Percentiles rank a stretch among this genome's conserved stretches.
Conservation (phyloP, 1,284 basidiomycete genomes). For the Tranzscheliella williamsii region DNA sequence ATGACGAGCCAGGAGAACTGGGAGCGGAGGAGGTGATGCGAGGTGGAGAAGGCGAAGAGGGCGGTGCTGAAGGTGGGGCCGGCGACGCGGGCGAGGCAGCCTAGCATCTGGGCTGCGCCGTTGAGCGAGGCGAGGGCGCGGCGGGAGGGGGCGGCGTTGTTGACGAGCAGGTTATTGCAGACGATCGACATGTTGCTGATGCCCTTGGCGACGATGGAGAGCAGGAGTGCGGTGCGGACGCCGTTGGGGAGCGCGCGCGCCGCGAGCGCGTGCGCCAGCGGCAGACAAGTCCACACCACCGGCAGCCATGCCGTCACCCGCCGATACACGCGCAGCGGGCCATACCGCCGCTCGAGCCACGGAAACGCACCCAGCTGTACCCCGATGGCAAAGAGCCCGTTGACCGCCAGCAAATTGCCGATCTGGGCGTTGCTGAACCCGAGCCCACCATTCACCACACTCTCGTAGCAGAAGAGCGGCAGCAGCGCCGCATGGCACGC, state of each 20-base stretch:
- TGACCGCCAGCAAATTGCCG: slow-evolving; percentile 38
- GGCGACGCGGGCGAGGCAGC: slow-evolving; percentile 27
- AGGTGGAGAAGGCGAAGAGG: slow-evolving; percentile 39
- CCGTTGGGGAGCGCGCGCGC: background rate
- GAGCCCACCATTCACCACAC: slow-evolving; percentile 35
- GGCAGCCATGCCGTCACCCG: slow-evolving; percentile 26
- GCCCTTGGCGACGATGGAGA: slow-evolving; percentile 19
- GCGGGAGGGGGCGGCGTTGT: slow-evolving; percentile 31
- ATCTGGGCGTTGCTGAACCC: slow-evolving; percentile 30
- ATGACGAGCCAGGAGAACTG: slow-evolving; percentile 37
- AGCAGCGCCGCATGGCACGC: slow-evolving; percentile 41
- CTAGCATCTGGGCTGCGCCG: slow-evolving; percentile 38
- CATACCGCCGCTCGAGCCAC: slow-evolving; percentile 23
- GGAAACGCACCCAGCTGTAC: slow-evolving; percentile 43
- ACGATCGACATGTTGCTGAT: slow-evolving; percentile 44
- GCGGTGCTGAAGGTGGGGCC: slow-evolving; percentile 36
- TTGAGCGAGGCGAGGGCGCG: slow-evolving; percentile 35
- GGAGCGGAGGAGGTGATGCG: slow-evolving; percentile 11
- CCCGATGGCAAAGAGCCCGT: slow-evolving; percentile 37
- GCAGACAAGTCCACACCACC: slow-evolving; percentile 34
- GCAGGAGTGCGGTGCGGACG: background rate
- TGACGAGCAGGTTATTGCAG: slow-evolving; percentile 37
- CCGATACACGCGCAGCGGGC: slow-evolving; percentile 25
- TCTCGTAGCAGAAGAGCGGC: slow-evolving; percentile 43
- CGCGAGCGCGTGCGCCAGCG: slow-evolving; percentile 31